These are phyloP conservation scores for Nemania abortiva DNA, from an alignment of 2,329 filamentous ascomycete species.

Conservation along the genomic window DNA sequence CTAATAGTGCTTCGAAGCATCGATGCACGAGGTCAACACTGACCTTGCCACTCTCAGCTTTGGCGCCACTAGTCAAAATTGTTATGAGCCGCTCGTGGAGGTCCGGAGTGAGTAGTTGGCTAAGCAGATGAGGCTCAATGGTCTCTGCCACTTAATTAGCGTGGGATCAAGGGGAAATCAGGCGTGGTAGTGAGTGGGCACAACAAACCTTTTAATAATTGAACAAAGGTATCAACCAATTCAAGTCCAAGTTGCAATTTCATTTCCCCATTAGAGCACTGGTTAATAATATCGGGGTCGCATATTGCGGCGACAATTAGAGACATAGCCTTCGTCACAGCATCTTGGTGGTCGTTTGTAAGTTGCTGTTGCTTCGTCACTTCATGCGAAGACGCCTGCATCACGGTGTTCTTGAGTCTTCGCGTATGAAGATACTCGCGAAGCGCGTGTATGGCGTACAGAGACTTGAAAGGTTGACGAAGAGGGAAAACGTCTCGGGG, in stretches of 20 bases:
- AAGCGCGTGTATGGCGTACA: slow-evolving; percentile 79
- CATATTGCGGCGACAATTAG: slow-evolving; percentile 72
- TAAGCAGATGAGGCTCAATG: slow-evolving; percentile 37
- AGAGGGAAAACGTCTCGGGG: slow-evolving; percentile 75
- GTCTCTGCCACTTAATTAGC: slow-evolving; percentile 48
- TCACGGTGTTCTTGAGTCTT: slow-evolving; percentile 46
- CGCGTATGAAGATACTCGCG: slow-evolving; percentile 68
- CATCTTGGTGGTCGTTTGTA: slow-evolving; percentile 49
- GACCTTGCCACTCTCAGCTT: slow-evolving; percentile 43
- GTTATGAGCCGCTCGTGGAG: slow-evolving; percentile 45
- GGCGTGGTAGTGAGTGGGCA: slow-evolving; percentile 9
- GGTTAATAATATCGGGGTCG: slow-evolving; percentile 64
- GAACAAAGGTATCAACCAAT: slow-evolving; percentile 68
- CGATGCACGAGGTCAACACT: slow-evolving; percentile 52
- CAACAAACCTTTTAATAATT: slow-evolving; percentile 65
- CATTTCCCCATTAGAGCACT: slow-evolving; percentile 58
- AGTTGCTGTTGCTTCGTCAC: slow-evolving; percentile 42
- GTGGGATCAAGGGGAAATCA: neutral
- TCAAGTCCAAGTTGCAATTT: slow-evolving; percentile 63
- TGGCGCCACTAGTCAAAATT: slow-evolving; percentile 42
- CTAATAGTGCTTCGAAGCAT: slow-evolving; percentile 56
- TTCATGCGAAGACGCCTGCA: slow-evolving; percentile 45
- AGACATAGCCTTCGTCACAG: slow-evolving; percentile 60
- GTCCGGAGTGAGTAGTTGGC: slow-evolving; percentile 41
- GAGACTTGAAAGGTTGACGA: slow-evolving; percentile 76